Evolutionary conservation across 83 land plant species (phyloP).

Genomic region (Larix sibirica): DNA sequence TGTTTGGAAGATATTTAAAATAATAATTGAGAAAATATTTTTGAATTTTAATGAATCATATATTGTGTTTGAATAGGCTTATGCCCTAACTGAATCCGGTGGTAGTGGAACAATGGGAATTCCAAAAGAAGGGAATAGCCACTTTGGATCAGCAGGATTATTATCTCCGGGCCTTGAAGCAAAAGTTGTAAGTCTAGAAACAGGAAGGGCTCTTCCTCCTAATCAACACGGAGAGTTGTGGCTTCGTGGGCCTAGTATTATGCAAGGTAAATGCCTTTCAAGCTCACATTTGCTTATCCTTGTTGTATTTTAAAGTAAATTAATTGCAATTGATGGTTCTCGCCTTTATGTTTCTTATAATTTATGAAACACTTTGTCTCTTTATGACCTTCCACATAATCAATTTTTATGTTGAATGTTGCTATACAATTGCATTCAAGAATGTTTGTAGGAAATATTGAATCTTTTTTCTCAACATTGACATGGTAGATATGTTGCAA

Average conservation of each 20-base stretch:
- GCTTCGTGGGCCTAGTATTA: constrained; percentile 75
- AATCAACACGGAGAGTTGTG: constrained; percentile 69
- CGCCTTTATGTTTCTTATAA: background rate
- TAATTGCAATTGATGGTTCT: background rate
- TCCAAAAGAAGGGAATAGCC: constrained; percentile 23
- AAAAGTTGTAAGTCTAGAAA: constrained; percentile 59
- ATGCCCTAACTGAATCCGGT: constrained; percentile 88
- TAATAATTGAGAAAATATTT: background rate
- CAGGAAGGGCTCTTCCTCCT: constrained; percentile 62
- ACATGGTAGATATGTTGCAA: too few relatives aligned
- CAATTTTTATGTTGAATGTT: background rate
- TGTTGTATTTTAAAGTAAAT: background rate
- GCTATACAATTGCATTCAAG: background rate
- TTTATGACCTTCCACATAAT: background rate
- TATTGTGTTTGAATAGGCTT: constrained; percentile 60
- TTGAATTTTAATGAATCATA: background rate
- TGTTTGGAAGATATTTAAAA: background rate
- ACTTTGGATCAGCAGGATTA: constrained; percentile 72
- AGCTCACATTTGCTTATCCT: too few relatives aligned
- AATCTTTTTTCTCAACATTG: background rate
- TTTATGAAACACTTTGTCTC: background rate
- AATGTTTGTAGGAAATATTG: background rate
- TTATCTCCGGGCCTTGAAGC: constrained; percentile 63
- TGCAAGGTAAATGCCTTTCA: constrained; percentile 53
- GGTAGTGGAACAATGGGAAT: constrained; percentile 39